Evolutionary conservation across 208 protist genomes (phyloP), one percentile per base, ranked within the genome.

Genomic region (Herpetomonas tarakana): DNA sequence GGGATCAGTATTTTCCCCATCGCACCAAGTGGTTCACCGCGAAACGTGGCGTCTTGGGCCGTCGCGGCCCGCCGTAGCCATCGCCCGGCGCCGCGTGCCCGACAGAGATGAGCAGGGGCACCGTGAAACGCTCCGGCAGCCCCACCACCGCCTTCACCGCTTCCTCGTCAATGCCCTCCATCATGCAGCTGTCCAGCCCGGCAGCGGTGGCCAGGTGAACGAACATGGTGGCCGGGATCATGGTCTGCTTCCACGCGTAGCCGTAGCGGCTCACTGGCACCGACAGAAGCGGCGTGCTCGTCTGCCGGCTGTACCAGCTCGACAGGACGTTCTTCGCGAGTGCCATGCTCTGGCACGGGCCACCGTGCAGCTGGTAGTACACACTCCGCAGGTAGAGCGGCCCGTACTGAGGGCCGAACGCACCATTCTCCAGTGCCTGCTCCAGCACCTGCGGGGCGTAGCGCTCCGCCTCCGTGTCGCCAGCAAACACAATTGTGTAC

Each of bases 211-310:
- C 76, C 22, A 88, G 62, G 38, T 88, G 68, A 30, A 91, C 25
- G 58, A 96, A 96, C 1, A 68, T 86, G 0, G 78, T 90, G 9
- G 75, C 91, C 11, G 91, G 77, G 22, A 94, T 81, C 83, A 96
- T 92, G 14, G 71, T 69, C 57, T 94, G 87, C 79, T 96, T 96
- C 86, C 83, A 92, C 58, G 81, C 81, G 64, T 96, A 93, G 26
- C 73, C 86, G n/a, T 67, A 49, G 16, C 70, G 69, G 29, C 64
- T 91, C 11, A 81, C 68, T 9, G 91, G 87, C 0, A 89, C 75
- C 27, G 81, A 78, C 14, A 94, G 55, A 25, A 93, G 62, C 19
- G 88, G 69, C 3, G 68, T 83, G 27, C 69, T 69, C 6, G 87
- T 80, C 12, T 62, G 45, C 1, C 47, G 52, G 54, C 79, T 87